phyloP scores from a whole-genome alignment of 805 yeast genomes.

The Kuraishia cidri region DNA sequence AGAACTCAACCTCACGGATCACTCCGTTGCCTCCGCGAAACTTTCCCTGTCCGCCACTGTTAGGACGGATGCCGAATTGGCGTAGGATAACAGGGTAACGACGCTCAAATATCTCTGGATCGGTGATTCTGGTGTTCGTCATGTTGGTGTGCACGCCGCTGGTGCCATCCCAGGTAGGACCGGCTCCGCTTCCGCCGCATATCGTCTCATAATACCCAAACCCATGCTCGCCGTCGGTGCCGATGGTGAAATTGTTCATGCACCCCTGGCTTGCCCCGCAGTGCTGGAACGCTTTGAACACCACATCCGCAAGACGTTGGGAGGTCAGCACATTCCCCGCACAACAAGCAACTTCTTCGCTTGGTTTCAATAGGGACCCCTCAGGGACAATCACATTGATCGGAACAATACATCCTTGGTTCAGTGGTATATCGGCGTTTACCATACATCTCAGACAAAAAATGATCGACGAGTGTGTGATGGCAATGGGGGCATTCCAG shows the following conservation, averaged over 20 bases:
- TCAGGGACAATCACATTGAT: slow-evolving; percentile 19
- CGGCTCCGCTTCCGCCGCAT: slow-evolving; percentile 29
- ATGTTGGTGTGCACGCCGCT: slow-evolving; percentile 44
- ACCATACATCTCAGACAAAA: slow-evolving; percentile 41
- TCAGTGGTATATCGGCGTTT: slow-evolving; percentile 44
- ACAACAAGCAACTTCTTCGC: slow-evolving; percentile 32
- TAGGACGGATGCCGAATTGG: slow-evolving; percentile 31
- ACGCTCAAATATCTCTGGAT: slow-evolving; percentile 42
- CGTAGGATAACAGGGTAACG: slow-evolving; percentile 40
- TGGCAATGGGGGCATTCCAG: slow-evolving; percentile 47
- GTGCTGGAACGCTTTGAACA: slow-evolving; percentile 71
- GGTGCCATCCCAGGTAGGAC: slow-evolving; percentile 33
- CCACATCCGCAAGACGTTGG: slow-evolving; percentile 79
- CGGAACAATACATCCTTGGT: slow-evolving; percentile 39
- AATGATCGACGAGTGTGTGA: slow-evolving; percentile 43
- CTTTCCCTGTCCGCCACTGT: slow-evolving; percentile 41
- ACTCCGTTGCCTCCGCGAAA: slow-evolving; percentile 45
- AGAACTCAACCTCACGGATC: slow-evolving; percentile 38
- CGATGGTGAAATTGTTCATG: slow-evolving; percentile 82
- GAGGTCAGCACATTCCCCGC: slow-evolving; percentile 66
- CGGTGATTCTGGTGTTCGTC: slow-evolving; percentile 47
- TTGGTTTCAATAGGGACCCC: slow-evolving; percentile 23
- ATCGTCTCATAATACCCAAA: slow-evolving; percentile 49
- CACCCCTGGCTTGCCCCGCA: slow-evolving; percentile 90
- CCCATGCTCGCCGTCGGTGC: slow-evolving; percentile 38